Evolutionary conservation across 2,329 filamentous ascomycete genomes (phyloP).

Genomic region (Ophiocordyceps robertsii): DNA sequence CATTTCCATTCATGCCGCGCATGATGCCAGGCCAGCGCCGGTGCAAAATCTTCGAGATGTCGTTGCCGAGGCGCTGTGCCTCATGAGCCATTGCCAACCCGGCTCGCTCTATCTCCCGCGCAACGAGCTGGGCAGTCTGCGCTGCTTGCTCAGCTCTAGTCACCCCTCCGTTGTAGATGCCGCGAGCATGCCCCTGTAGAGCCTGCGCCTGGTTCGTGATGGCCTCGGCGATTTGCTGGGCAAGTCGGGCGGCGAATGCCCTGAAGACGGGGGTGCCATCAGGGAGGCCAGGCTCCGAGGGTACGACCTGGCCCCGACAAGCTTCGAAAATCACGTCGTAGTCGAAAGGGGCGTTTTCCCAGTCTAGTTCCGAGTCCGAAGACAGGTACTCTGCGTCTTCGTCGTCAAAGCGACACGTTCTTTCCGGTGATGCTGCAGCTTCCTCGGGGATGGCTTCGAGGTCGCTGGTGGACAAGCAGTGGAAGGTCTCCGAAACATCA

Average conservation of each 20-base stretch:
- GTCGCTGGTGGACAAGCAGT: too few relatives aligned
- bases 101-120: neutral
- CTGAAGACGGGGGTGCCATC: neutral
- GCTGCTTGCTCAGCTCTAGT: neutral
- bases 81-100: neutral
- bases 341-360: constrained; percentile 1
- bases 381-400: constrained; percentile 1
- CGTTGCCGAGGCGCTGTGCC: neutral
- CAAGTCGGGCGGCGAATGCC: neutral
- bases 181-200: neutral
- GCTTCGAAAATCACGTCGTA: constrained; percentile 4
- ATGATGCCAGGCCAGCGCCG: neutral
- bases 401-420: neutral
- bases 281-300: constrained; percentile 1
- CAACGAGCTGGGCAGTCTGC: neutral
- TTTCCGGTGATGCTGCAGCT: neutral
- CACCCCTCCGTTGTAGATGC: neutral
- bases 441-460: neutral
- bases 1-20: neutral
- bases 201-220: neutral
- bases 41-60: neutral
- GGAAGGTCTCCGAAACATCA: too few relatives aligned
- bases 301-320: neutral
- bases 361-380: constrained; percentile 1
- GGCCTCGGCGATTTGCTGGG: neutral